Evolutionary conservation across 2,329 filamentous ascomycete genomes (phyloP).

Genomic region (Pyricularia sp.): DNA sequence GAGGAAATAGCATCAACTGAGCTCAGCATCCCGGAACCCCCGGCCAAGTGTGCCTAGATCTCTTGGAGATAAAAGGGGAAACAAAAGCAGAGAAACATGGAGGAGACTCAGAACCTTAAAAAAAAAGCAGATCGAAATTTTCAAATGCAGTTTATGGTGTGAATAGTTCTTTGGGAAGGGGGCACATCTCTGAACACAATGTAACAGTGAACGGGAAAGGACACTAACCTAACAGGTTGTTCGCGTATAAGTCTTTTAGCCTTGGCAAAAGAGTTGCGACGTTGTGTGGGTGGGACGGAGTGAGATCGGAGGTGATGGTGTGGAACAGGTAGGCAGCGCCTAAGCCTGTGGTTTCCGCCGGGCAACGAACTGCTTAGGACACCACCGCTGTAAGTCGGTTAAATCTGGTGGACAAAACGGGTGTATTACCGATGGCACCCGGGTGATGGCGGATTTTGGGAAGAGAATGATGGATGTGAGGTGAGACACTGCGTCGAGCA

Average conservation of each 20-base stretch:
- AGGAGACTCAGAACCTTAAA: constrained; percentile 4
- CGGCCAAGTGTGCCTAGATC: background rate
- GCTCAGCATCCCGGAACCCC: background rate
- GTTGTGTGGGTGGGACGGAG: background rate
- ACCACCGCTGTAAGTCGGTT: background rate
- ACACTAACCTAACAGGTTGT: constrained; percentile 6
- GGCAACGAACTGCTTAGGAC: background rate
- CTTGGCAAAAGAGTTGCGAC: background rate
- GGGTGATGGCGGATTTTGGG: background rate
- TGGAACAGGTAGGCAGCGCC: background rate
- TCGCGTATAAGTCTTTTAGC: constrained; percentile 2
- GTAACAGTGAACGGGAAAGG: constrained; percentile 2
- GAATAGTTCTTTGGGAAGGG: background rate
- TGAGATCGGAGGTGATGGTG: background rate
- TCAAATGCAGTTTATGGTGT: background rate
- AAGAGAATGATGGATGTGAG: background rate
- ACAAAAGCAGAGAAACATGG: background rate
- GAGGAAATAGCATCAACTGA: background rate
- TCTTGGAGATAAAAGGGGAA: background rate
- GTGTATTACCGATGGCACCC: background rate
- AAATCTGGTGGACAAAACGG: background rate
- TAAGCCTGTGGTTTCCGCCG: background rate
- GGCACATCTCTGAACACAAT: background rate
- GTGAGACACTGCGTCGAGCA: constrained; percentile 1
- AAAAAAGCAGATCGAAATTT: background rate